Evolutionary conservation across 1,284 basidiomycete species (phyloP), one percentile per base, ranked within the genome.

Genomic region (Cutaneotrichosporon dermatis): DNA sequence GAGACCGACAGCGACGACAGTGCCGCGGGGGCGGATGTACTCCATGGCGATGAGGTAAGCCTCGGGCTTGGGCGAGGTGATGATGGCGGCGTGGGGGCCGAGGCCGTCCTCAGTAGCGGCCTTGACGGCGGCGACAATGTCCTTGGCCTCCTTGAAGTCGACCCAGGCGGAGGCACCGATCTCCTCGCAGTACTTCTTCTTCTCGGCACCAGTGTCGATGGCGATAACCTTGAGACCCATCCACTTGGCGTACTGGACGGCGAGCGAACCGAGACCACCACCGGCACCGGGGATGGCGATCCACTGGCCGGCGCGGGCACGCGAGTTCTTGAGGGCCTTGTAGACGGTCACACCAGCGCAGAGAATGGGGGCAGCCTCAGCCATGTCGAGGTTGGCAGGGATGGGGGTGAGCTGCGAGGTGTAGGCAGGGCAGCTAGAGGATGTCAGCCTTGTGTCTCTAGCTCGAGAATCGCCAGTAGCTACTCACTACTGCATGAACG

Each of bases 101-200:
- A 80, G 73, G 1, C 88, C 90, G 57, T 82, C 88, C 0, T 87
- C 68, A 16, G 72, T 88, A 1, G 83, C 82, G 7, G 79, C 82
- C 72, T 83, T 79, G 58, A 81, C 76, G 43, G 58, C 62, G 42
- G 49, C 42, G 40, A 59, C 58, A 45, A 69, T 68, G 59, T 69
- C 72, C 63, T 72, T 69, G 45, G 56, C 58, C 49, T 68, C 81
- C 66, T 82, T 84, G 80, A 90, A 92, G 79, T 94, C 90, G 66
- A 93, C 82, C 83, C 87, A 92, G 54, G 81, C 81, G 66, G 88
- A 85, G 0, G 89, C 89, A 48, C 91, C 90, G 55, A 92, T 85
- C 35, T 82, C 77, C 61, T 81, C 68, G 73, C 83, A 85, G 12
- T 93, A 82, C 53, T 85, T 80, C 69, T 83, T 82, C 82, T 93